These are phyloP conservation scores for Mortierella hygrophila DNA, from an alignment of 192 early-diverging fungal genomes.

Conservation along the genomic window DNA sequence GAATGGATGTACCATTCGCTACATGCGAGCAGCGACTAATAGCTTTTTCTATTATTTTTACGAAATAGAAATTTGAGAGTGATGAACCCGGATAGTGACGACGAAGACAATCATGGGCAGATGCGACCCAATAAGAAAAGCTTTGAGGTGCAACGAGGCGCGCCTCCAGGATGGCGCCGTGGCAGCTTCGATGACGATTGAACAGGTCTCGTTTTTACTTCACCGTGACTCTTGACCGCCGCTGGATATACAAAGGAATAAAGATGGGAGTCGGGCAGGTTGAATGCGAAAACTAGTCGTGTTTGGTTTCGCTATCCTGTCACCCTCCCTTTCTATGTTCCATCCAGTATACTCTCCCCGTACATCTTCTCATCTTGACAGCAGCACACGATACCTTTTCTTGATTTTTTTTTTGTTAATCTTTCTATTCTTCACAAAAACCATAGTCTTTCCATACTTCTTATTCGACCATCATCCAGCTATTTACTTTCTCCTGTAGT, in stretches of 20 bases:
- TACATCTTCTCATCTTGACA: too few relatives aligned
- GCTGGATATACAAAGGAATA: neutral
- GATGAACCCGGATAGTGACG: conserved; percentile 50
- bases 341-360: too few relatives aligned
- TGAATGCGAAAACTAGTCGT: too few relatives aligned
- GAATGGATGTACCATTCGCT: neutral
- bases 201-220: neutral
- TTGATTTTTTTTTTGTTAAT: too few relatives aligned
- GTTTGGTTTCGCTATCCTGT: too few relatives aligned
- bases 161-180: conserved; percentile 52
- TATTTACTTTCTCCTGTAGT: too few relatives aligned
- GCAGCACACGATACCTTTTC: too few relatives aligned
- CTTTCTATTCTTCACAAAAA: too few relatives aligned
- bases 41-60: neutral
- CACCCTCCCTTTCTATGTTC: too few relatives aligned
- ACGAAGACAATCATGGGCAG: neutral
- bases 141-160: conserved; percentile 15
- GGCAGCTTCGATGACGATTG: conserved; percentile 53
- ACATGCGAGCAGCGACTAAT: neutral
- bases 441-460: too few relatives aligned
- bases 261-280: neutral
- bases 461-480: too few relatives aligned
- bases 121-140: neutral
- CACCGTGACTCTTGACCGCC: neutral
- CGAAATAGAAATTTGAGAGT: conserved; percentile 36